Conservation (phyloP, 208 protist species). For the Leishmania braziliensis region DNA sequence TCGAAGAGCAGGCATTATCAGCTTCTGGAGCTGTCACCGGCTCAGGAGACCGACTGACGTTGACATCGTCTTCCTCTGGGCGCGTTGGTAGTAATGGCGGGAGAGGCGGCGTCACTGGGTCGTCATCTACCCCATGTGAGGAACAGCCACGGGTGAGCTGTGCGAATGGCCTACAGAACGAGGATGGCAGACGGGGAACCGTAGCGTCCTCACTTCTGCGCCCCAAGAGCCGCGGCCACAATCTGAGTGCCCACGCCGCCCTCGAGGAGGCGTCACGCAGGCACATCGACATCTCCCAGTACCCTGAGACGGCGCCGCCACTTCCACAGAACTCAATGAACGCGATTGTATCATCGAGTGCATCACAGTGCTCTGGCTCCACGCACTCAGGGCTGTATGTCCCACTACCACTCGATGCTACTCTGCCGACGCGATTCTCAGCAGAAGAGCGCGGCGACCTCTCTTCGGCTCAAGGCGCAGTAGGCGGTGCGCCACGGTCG, state of each 20-base stretch:
- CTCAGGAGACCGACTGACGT: neutral
- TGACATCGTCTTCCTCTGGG: neutral
- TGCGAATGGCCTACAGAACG: slow-evolving; percentile 2
- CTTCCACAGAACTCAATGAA: slow-evolving; percentile 68
- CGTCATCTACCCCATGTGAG: neutral
- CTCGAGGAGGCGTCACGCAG: slow-evolving; percentile 46
- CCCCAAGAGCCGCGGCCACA: slow-evolving; percentile 16
- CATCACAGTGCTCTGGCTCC: neutral
- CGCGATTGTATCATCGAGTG: slow-evolving; percentile 29
- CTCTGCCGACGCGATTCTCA: slow-evolving; percentile 24
- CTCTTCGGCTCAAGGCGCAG: neutral
- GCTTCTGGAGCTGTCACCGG: neutral
- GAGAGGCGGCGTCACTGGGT: neutral
- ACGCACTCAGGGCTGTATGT: slow-evolving; percentile 25
- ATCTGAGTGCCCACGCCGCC: slow-evolving; percentile 35
- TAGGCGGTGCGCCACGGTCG: neutral
- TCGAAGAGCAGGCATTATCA: slow-evolving; percentile 16
- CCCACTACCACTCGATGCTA: slow-evolving; percentile 34
- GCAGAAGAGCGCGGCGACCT: slow-evolving; percentile 3
- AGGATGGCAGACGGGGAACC: neutral
- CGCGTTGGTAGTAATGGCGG: neutral
- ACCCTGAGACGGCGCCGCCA: slow-evolving; percentile 33
- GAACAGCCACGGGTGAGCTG: neutral
- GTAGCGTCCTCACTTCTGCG: slow-evolving; percentile 22
- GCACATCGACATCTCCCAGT: slow-evolving; percentile 37